Evolutionary conservation across 176 grass and related monocot species (phyloP).

Genomic region (Raddia guianensis): DNA sequence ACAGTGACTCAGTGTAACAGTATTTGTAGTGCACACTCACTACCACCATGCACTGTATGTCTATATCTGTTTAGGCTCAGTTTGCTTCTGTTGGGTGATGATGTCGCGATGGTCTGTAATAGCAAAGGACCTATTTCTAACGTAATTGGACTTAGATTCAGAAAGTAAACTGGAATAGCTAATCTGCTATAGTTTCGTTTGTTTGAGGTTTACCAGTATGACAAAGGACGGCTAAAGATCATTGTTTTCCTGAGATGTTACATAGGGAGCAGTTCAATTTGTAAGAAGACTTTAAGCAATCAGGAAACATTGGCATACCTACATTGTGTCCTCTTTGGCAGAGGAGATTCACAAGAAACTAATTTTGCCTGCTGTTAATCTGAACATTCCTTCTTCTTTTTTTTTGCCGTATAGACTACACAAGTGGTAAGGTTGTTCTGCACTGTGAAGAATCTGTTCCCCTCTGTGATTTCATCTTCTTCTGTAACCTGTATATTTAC

Average conservation of each 20-base stretch:
- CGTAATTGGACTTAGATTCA: neutral
- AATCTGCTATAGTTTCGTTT: neutral
- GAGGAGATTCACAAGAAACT: neutral
- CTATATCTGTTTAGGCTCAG: neutral
- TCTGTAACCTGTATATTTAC: neutral
- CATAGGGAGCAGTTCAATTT: constrained; percentile 1
- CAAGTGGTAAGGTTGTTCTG: neutral
- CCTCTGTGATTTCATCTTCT: neutral
- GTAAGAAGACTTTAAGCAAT: neutral
- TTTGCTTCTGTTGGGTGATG: neutral
- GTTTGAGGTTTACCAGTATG: neutral
- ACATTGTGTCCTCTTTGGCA: neutral
- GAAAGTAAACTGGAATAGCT: neutral
- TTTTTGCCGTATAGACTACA: constrained; percentile 1
- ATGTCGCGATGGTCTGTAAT: neutral
- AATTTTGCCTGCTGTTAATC: neutral
- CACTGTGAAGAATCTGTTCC: neutral
- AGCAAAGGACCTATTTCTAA: neutral
- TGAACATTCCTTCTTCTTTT: constrained; percentile 2
- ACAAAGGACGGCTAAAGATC: constrained; percentile 5
- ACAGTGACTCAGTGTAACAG: neutral
- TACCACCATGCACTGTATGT: neutral
- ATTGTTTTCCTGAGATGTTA: neutral
- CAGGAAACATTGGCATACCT: neutral
- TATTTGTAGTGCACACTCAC: neutral